Conservation (phyloP, 352 stramenopile genomes). For the Globisporangium nagaii region DNA sequence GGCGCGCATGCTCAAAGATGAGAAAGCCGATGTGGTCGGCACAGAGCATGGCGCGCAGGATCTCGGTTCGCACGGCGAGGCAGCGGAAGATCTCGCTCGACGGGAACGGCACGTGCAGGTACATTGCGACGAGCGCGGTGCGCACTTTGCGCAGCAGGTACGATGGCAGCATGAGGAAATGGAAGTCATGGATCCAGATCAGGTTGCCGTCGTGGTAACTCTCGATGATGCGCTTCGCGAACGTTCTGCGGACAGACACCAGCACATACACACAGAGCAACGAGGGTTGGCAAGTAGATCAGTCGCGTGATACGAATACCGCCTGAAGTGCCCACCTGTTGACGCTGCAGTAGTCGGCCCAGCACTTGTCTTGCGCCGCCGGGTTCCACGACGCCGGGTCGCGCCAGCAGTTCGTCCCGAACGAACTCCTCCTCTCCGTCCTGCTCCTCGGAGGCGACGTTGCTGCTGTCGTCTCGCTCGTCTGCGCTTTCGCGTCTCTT, state of each 20-base stretch:
- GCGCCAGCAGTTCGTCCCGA: slow-evolving; percentile 30
- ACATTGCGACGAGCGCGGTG: slow-evolving; percentile 94
- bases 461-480: neutral
- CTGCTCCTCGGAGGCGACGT: neutral
- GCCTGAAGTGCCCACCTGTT: slow-evolving; percentile 26
- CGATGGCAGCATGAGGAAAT: slow-evolving; percentile 96
- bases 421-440: slow-evolving; percentile 1
- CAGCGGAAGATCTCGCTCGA: slow-evolving; percentile 98
- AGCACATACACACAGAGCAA: neutral
- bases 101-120: slow-evolving; percentile 98
- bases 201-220: slow-evolving; percentile 80
- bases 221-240: slow-evolving; percentile 52
- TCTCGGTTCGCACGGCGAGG: slow-evolving; percentile 85
- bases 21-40: slow-evolving; percentile 93
- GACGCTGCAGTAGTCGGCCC: slow-evolving; percentile 74
- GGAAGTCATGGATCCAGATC: slow-evolving; percentile 98
- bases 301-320: neutral
- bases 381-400: slow-evolving; percentile 76
- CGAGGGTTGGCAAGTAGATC: too few species aligned
- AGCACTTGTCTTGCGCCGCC: slow-evolving; percentile 69
- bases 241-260: slow-evolving; percentile 18
- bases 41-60: slow-evolving; percentile 88
- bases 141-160: slow-evolving; percentile 91
- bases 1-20: slow-evolving; percentile 90
- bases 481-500: neutral